These are phyloP conservation scores for Bruguiera parviflora DNA, from an alignment of 345 rosid species.

Conservation along the genomic window DNA sequence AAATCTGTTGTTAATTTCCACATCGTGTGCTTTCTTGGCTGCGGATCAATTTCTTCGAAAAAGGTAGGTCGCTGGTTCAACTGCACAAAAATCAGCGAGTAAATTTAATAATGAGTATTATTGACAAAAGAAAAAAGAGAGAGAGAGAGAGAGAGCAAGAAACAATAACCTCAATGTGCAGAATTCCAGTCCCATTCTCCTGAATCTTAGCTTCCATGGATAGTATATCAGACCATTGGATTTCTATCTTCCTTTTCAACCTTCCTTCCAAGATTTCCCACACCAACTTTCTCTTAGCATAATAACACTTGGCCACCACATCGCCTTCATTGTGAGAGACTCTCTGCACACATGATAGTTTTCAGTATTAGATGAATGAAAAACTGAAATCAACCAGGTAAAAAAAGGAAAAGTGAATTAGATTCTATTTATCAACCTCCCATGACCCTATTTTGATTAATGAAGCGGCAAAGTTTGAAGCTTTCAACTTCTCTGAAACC, in stretches of 20 bases:
- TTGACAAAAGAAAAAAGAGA: neutral
- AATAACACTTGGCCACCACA: slow-evolving; percentile 58
- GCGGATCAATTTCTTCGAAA: slow-evolving; percentile 36
- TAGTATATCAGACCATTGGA: slow-evolving; percentile 34
- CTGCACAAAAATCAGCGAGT: slow-evolving; percentile 23
- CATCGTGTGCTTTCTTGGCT: slow-evolving; percentile 39
- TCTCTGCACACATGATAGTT: slow-evolving; percentile 27
- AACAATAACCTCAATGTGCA: slow-evolving; percentile 34
- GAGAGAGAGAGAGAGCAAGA: neutral
- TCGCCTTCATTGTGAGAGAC: slow-evolving; percentile 36
- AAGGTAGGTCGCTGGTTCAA: slow-evolving; percentile 34
- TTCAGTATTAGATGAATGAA: too few relatives aligned
- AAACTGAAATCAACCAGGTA: neutral
- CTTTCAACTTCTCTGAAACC: neutral
- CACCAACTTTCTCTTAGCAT: slow-evolving; percentile 49
- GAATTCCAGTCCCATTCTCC: slow-evolving; percentile 25
- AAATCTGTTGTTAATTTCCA: slow-evolving; percentile 44
- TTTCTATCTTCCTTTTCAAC: slow-evolving; percentile 42
- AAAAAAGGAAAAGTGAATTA: neutral
- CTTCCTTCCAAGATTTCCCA: slow-evolving; percentile 51
- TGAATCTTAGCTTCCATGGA: slow-evolving; percentile 24
- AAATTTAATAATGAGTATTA: neutral
- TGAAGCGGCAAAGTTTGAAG: neutral
- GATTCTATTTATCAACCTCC: neutral
- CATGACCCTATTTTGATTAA: neutral